Evolutionary conservation across 2,329 filamentous ascomycete genomes (phyloP).

Genomic region (Lasiodiplodia theobromae): DNA sequence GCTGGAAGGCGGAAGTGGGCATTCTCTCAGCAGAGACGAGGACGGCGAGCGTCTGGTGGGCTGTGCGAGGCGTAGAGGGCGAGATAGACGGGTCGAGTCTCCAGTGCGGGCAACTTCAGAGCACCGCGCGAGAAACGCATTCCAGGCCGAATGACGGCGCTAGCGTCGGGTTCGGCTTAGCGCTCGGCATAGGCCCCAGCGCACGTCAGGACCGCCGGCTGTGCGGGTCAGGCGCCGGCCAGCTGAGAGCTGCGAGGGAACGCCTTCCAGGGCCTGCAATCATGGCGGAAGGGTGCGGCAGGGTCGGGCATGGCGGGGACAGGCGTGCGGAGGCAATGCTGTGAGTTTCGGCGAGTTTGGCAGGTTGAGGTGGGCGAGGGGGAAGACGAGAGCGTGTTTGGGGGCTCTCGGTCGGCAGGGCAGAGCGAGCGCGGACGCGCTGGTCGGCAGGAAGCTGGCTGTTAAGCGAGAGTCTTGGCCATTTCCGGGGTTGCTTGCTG

Average conservation of each 20-base stretch:
- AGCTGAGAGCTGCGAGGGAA: constrained; percentile 2
- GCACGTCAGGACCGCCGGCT: constrained; percentile 27
- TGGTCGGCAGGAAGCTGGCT: constrained; percentile 20
- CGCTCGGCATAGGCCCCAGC: constrained; percentile 18
- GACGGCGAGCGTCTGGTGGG: constrained; percentile 19
- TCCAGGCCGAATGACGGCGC: constrained; percentile 25
- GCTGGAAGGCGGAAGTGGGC: constrained; percentile 36
- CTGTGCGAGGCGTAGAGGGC: constrained; percentile 19
- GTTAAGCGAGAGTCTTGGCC: constrained; percentile 24
- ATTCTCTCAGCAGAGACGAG: constrained; percentile 33
- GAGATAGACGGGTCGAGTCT: constrained; percentile 28
- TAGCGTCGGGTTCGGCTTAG: constrained; percentile 24
- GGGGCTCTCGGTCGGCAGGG: constrained; percentile 22
- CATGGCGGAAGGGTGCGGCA: constrained; percentile 8
- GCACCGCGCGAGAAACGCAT: constrained; percentile 30
- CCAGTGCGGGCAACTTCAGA: constrained; percentile 30
- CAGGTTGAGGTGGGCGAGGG: background rate
- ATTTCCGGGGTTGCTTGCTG: background rate
- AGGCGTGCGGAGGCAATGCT: constrained; percentile 3
- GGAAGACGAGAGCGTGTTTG: constrained; percentile 1
- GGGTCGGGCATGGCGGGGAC: background rate
- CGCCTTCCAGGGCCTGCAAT: background rate
- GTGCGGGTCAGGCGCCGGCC: constrained; percentile 14
- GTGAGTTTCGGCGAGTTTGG: constrained; percentile 18
- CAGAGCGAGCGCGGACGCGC: constrained; percentile 13